These are phyloP conservation scores for Eremochloa ophiuroides DNA, from an alignment of 176 grass and related monocot species.

Conservation along the genomic window DNA sequence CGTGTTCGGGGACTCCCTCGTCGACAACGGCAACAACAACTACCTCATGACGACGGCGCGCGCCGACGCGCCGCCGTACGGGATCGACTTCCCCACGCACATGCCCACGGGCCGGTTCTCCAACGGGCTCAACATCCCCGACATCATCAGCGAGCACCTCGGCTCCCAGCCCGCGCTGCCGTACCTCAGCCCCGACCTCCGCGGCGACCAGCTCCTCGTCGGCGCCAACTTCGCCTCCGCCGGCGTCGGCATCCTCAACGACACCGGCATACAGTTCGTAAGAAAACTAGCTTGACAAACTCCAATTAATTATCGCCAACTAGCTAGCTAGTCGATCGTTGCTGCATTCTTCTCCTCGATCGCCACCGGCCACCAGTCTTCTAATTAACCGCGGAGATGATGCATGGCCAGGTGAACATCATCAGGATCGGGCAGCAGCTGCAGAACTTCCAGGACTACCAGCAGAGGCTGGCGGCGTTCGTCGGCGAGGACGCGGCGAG, in stretches of 20 bases:
- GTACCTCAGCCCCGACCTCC: constrained; percentile 66
- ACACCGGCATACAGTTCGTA: constrained; percentile 77
- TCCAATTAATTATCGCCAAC: too few species aligned
- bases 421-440: constrained; percentile 69
- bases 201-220: constrained; percentile 57
- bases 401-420: constrained; percentile 59
- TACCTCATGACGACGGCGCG: constrained; percentile 65
- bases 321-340: too few species aligned
- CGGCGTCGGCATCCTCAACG: constrained; percentile 81
- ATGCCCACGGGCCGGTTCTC: constrained; percentile 72
- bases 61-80: constrained; percentile 66
- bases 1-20: constrained; percentile 81
- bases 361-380: neutral
- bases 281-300: too few species aligned
- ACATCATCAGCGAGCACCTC: constrained; percentile 77
- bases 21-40: constrained; percentile 86
- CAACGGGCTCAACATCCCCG: constrained; percentile 76
- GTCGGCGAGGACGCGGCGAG: constrained; percentile 42
- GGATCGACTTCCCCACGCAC: constrained; percentile 67
- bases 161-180: constrained; percentile 45
- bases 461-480: constrained; percentile 48
- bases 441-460: constrained; percentile 66
- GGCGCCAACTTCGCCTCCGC: constrained; percentile 85
- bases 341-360: too few species aligned
- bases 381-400: too few species aligned